Conservation (phyloP, 768 basidiomycete species). For the Auriscalpium microsporum region DNA sequence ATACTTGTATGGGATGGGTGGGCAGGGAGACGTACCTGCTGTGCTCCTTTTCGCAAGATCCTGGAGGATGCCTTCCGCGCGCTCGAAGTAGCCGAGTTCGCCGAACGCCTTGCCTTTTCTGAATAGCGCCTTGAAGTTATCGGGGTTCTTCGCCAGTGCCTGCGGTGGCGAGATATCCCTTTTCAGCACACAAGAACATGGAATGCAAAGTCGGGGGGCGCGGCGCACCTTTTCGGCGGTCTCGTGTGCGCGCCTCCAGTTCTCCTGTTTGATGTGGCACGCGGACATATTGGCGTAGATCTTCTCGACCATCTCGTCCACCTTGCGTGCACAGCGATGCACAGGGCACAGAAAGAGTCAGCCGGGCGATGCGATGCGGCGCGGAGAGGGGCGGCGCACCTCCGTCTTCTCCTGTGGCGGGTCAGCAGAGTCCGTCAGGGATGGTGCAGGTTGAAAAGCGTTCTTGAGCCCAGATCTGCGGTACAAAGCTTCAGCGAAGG, state of each 20-base stretch:
- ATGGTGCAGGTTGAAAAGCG: background rate
- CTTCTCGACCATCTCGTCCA: constrained; percentile 70
- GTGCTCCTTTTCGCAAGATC: constrained; percentile 60
- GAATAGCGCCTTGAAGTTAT: constrained; percentile 73
- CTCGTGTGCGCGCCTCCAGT: constrained; percentile 72
- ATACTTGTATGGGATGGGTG: background rate
- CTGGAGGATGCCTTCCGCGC: constrained; percentile 54
- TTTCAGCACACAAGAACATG: too few relatives aligned
- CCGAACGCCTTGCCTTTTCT: constrained; percentile 75
- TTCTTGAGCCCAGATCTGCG: constrained; percentile 6
- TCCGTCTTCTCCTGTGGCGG: constrained; percentile 55
- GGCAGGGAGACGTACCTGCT: constrained; percentile 33
- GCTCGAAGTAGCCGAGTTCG: constrained; percentile 70
- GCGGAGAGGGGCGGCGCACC: constrained; percentile 28
- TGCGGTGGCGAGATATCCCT: constrained; percentile 19
- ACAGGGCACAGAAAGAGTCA: background rate
- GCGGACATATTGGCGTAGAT: constrained; percentile 82
- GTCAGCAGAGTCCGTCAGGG: constrained; percentile 13
- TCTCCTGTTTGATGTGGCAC: constrained; percentile 71
- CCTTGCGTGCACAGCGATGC: constrained; percentile 28
- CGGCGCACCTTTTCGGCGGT: constrained; percentile 66
- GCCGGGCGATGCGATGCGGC: background rate
- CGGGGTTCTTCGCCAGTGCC: constrained; percentile 68
- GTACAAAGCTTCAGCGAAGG: background rate
- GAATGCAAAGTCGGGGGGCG: too few relatives aligned